phyloP scores from a whole-genome alignment of 2,329 filamentous ascomycete genomes.

The Passalora sequoiae region DNA sequence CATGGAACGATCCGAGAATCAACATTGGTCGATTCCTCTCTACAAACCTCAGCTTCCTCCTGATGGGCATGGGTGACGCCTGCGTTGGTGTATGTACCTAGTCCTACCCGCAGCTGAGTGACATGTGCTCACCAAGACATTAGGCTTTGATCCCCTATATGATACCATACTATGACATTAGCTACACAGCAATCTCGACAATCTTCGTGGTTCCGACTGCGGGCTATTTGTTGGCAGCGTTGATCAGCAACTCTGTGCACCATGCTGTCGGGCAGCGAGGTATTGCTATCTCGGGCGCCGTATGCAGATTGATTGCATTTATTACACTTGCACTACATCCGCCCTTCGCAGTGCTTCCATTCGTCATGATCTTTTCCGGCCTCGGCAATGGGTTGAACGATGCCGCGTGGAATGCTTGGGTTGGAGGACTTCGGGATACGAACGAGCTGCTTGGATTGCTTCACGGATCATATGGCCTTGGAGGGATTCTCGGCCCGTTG shows the following conservation, averaged over 20 bases:
- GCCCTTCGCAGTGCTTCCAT: constrained; percentile 57
- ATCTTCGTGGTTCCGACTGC: constrained; percentile 59
- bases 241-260: constrained; percentile 58
- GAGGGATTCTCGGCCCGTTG: constrained; percentile 60
- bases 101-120: constrained; percentile 12
- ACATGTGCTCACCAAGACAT: not conserved
- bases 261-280: constrained; percentile 60
- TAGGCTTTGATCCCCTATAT: constrained; percentile 27
- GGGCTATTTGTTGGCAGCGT: constrained; percentile 56
- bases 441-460: constrained; percentile 67
- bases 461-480: constrained; percentile 65
- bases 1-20: constrained; percentile 11
- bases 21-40: constrained; percentile 10
- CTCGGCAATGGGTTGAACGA: constrained; percentile 64
- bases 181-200: constrained; percentile 57
- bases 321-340: constrained; percentile 59
- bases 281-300: constrained; percentile 57
- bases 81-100: not conserved
- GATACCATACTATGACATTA: constrained; percentile 54
- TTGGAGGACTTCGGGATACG: constrained; percentile 65
- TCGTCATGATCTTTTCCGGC: constrained; percentile 58
- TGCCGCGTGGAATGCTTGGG: constrained; percentile 53
- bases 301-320: constrained; percentile 58
- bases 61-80: constrained; percentile 5
- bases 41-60: constrained; percentile 1